phyloP scores from a whole-genome alignment of 495 filamentous ascomycete species.

The Daldinia vernicosa region DNA sequence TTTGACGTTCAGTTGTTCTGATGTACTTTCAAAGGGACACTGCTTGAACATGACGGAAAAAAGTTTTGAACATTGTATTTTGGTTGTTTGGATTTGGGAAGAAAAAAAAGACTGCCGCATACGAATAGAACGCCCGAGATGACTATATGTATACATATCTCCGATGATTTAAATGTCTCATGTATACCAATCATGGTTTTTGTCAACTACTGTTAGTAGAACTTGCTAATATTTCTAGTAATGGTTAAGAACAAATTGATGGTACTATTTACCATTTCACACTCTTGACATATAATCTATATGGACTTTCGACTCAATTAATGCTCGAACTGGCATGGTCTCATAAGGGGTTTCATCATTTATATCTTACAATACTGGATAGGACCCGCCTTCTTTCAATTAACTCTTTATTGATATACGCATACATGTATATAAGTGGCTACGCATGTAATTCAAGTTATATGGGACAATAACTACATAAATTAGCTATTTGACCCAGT shows the following conservation, averaged over 20 bases:
- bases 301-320: not conserved
- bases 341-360: not conserved
- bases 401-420: not conserved
- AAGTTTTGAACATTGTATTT: not conserved
- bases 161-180: not conserved
- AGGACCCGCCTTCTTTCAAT: not conserved
- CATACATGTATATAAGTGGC: not conserved
- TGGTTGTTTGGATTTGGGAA: not conserved
- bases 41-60: constrained; percentile 23
- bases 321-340: not conserved
- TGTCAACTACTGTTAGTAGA: not conserved
- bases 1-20: constrained; percentile 27
- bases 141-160: not conserved
- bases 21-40: constrained; percentile 37
- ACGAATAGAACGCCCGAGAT: not conserved
- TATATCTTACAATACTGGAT: not conserved
- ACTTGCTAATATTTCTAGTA: constrained; percentile 39
- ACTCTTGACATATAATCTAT: not conserved
- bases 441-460: not conserved
- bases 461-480: too few relatives aligned
- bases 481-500: too few relatives aligned
- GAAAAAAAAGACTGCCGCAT: not conserved
- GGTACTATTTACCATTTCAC: not conserved
- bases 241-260: constrained; percentile 32
- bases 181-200: not conserved